These are phyloP conservation scores for Ascomycota sp. DNA, from an alignment of 2,329 filamentous ascomycete species.

Conservation along the genomic window DNA sequence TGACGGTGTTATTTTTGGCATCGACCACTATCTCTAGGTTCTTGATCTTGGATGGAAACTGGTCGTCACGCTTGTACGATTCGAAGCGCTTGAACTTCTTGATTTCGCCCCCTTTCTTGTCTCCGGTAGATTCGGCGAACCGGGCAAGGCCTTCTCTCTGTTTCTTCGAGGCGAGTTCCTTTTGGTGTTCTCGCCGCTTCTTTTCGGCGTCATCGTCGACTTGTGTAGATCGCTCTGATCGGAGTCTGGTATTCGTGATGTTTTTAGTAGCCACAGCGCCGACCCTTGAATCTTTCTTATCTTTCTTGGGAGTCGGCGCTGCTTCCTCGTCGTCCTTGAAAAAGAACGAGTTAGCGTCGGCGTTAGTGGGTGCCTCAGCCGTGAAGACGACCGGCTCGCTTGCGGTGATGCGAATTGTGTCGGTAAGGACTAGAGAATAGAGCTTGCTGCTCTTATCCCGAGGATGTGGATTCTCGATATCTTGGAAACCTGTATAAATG, in stretches of 20 bases:
- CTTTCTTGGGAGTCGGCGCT: constrained; percentile 70
- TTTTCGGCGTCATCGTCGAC: constrained; percentile 80
- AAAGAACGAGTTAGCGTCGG: constrained; percentile 93
- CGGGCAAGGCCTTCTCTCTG: constrained; percentile 70
- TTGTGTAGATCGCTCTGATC: constrained; percentile 75
- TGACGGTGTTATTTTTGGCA: constrained; percentile 70
- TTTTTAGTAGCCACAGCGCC: constrained; percentile 86
- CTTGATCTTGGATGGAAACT: constrained; percentile 64
- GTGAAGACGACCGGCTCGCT: constrained; percentile 79
- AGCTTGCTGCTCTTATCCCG: constrained; percentile 78
- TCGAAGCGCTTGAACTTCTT: constrained; percentile 99
- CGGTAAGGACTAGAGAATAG: constrained; percentile 78
- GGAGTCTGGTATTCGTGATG: constrained; percentile 80
- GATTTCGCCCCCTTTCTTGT: constrained; percentile 73
- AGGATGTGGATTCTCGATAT: constrained; percentile 68
- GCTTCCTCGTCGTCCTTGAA: constrained; percentile 93
- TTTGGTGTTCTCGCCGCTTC: constrained; percentile 76
- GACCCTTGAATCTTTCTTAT: constrained; percentile 65
- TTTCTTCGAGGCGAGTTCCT: constrained; percentile 69
- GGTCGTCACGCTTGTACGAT: constrained; percentile 95
- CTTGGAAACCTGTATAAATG: constrained; percentile 74
- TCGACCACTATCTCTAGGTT: constrained; percentile 84
- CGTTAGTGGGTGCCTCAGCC: constrained; percentile 73
- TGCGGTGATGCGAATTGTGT: constrained; percentile 75
- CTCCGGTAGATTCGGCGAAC: constrained; percentile 69